phyloP scores from a whole-genome alignment of 192 early-diverging fungal genomes.

The Cetraspora pellucida region DNA sequence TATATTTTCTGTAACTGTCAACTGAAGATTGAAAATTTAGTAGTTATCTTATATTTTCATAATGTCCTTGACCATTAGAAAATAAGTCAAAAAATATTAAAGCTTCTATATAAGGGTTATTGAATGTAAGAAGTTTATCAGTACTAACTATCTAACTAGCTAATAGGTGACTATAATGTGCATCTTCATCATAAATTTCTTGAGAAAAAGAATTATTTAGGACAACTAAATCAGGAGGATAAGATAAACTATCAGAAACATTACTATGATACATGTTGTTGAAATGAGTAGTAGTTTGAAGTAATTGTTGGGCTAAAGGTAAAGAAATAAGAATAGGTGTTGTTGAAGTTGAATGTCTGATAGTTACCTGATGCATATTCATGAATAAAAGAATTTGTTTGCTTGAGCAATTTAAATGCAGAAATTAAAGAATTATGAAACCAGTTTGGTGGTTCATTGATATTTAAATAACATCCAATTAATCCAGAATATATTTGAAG shows the following conservation, averaged over 20 bases:
- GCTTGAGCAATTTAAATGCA: background rate
- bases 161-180: background rate
- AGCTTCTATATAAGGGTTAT: no score
- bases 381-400: background rate
- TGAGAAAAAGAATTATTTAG: background rate
- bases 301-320: no score
- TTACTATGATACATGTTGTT: background rate
- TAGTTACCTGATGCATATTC: background rate
- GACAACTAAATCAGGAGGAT: background rate
- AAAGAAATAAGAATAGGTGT: background rate
- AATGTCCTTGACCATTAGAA: background rate
- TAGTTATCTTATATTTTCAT: background rate
- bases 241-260: no score
- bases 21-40: background rate
- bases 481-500: background rate
- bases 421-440: background rate
- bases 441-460: background rate
- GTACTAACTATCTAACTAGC: no score
- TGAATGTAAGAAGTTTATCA: no score
- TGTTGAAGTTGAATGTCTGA: no score
- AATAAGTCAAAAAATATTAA: no score
- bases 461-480: background rate
- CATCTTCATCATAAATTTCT: constrained; percentile 11
- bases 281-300: no score
- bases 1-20: constrained; percentile 4